Evolutionary conservation across 2,329 filamentous ascomycete species (phyloP).

Genomic region (Tolypocladium guangdongense): DNA sequence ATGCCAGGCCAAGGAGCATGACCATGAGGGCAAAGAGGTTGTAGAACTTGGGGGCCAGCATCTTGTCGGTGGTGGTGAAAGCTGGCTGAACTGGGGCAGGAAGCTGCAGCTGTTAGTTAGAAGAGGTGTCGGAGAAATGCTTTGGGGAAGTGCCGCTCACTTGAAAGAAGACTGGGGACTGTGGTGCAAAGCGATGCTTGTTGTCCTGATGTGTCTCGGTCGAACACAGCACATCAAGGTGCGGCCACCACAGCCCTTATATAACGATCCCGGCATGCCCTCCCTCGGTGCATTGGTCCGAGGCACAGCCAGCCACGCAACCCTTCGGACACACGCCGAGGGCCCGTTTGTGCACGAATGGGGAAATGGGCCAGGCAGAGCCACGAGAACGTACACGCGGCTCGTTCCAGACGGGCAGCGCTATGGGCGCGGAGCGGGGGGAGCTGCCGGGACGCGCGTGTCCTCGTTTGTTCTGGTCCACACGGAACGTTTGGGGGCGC

Average conservation of each 20-base stretch:
- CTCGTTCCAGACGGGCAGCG: background rate
- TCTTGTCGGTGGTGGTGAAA: background rate
- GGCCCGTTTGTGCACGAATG: background rate
- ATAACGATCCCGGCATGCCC: background rate
- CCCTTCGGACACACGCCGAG: background rate
- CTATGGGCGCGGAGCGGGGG: background rate
- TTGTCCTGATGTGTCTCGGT: background rate
- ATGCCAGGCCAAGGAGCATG: background rate
- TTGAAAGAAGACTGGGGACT: background rate
- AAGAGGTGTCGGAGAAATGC: background rate
- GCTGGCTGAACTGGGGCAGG: background rate
- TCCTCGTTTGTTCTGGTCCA: background rate
- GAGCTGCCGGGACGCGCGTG: background rate
- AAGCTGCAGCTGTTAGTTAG: background rate
- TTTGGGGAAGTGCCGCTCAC: background rate
- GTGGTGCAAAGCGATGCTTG: background rate
- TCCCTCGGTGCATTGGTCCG: background rate
- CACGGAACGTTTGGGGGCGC: background rate
- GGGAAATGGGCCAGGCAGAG: too few relatives aligned
- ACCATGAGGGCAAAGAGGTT: background rate
- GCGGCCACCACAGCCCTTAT: background rate
- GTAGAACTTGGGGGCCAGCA: slow-evolving; percentile 1
- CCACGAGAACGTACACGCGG: background rate
- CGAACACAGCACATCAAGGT: background rate
- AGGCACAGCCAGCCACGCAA: background rate